Base-by-base conservation (phyloP, 2,329 filamentous ascomycete species). In the Tolypocladium tundrense region DNA sequence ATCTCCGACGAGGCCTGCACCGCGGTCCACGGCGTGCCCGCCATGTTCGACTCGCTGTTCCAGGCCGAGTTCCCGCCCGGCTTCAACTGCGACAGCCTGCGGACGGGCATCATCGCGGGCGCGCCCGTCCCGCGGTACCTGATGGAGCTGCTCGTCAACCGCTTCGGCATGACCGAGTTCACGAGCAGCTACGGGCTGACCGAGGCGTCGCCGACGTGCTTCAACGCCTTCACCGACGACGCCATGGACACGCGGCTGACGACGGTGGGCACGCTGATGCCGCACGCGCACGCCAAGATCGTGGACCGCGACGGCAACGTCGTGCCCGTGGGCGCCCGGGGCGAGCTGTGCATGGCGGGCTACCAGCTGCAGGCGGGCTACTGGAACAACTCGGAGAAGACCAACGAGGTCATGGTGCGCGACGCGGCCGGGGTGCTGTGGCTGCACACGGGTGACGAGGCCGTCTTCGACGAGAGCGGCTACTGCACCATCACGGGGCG, bases 61-160 rank as follows among this genome's bases (percentile, higher is more conserved):
- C 75, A 82, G 21, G 75, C 78, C 19, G 70, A 76, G 42, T 67
- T 72, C 58, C 71, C 68, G 0, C 64, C 70, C 5, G 69, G 70
- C 56, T 77, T 79, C 66, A 71, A 73, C 61, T 77, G 75, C 66
- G 75, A 78, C 1, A 75, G 74, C 7, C 77, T 92, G 21, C 79
- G 89, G 40, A 92, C 88, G 0, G 89, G 89, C 9, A 91, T 91
- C 65, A 87, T 91, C 51, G 89, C 89, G 0, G 90, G 90, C 0
- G 87, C 88, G 0, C 88, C 88, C 0, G 88, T 93, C 1, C 88
- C 89, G 2, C 79, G 83, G 3, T 85, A 88, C 59, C 74, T 93
- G 27, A 91, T 93, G 86, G 83, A 88, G 70, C 77, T 84, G 33
- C 78, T 93, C 57, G 81, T 90, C 16, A 79, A 82, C 40, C 82